Conservation (phyloP, 345 rosid genomes). For the Eucalyptus pauciflora region DNA sequence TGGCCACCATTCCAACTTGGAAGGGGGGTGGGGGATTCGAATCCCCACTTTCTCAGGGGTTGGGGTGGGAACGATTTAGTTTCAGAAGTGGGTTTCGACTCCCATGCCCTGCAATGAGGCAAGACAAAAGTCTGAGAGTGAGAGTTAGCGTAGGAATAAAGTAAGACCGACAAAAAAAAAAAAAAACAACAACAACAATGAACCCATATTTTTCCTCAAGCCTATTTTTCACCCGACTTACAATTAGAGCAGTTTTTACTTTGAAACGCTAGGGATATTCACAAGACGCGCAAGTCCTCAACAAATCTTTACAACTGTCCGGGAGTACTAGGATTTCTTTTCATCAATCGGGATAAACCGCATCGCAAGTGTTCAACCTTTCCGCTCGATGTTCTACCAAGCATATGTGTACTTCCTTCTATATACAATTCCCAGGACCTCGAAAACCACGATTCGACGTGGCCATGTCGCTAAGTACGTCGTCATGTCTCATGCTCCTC, state of each 20-base stretch:
- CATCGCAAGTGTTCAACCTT: not conserved
- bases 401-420: not conserved
- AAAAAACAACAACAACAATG: too few relatives aligned
- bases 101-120: rapidly evolving
- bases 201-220: not conserved
- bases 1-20: too few relatives aligned
- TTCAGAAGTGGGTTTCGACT: too few relatives aligned
- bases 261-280: not conserved
- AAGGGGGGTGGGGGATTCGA: too few relatives aligned
- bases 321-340: not conserved
- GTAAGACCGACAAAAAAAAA: too few relatives aligned
- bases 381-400: not conserved
- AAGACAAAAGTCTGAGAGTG: too few relatives aligned
- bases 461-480: not conserved
- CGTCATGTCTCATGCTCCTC: not conserved
- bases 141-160: too few relatives aligned
- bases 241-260: not conserved
- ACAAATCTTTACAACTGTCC: not conserved
- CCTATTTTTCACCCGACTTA: not conserved
- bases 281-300: not conserved
- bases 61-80: too few relatives aligned
- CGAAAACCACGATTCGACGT: not conserved
- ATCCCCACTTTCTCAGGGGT: too few relatives aligned
- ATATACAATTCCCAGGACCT: not conserved
- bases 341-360: not conserved